These are phyloP conservation scores for Microsporum canis DNA, from an alignment of 2,329 filamentous ascomycete genomes.

Conservation along the genomic window DNA sequence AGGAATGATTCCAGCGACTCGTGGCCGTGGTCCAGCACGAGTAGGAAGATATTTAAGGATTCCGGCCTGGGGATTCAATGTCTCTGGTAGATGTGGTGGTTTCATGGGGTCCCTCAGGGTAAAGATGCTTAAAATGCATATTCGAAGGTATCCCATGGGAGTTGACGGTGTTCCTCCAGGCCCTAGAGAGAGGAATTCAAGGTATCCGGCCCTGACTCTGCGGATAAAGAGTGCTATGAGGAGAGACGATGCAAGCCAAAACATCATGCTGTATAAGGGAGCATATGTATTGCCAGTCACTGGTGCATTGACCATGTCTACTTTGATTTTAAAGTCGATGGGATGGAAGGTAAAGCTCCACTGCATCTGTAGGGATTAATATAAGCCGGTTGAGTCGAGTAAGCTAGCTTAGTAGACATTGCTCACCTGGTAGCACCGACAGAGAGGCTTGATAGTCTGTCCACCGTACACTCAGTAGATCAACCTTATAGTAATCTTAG, in stretches of 20 bases:
- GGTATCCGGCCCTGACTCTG: constrained; percentile 51
- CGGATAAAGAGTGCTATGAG: constrained; percentile 43
- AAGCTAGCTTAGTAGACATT: not conserved
- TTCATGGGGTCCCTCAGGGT: constrained; percentile 58
- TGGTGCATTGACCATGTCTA: not conserved
- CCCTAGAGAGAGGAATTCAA: constrained; percentile 63
- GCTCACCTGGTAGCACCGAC: not conserved
- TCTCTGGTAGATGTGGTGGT: constrained; percentile 43
- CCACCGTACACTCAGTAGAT: too few species aligned
- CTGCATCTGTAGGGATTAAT: not conserved
- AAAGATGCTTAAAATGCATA: constrained; percentile 62
- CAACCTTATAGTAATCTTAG: too few species aligned
- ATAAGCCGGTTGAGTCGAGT: not conserved
- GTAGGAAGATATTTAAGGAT: constrained; percentile 46
- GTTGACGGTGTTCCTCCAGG: constrained; percentile 71
- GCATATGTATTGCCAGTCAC: not conserved
- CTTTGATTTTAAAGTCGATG: not conserved
- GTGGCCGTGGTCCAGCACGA: constrained; percentile 53
- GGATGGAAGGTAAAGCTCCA: not conserved
- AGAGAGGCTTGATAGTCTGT: too few species aligned
- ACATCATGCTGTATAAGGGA: constrained; percentile 25
- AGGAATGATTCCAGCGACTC: constrained; percentile 64
- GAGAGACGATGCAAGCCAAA: constrained; percentile 37
- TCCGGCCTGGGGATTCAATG: constrained; percentile 45
- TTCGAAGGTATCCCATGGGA: constrained; percentile 58